Evolutionary conservation across 2,329 filamentous ascomycete species (phyloP), one percentile per base, ranked within the genome.

Genomic region (Botrytis cinerea): DNA sequence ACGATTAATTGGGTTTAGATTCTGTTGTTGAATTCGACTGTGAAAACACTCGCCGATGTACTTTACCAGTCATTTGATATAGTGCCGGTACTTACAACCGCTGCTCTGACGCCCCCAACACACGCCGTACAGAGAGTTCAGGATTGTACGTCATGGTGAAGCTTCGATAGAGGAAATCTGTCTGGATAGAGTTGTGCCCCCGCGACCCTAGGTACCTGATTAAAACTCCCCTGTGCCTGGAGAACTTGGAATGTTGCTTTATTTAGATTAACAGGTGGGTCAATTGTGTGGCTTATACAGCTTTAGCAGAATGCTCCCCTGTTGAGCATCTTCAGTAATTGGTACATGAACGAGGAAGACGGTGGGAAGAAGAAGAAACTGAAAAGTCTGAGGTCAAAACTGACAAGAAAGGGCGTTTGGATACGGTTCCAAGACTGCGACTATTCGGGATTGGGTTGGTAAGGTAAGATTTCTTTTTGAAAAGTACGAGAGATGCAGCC

Each of bases 231-330:
- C 57, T 60, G 69, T 71, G 43, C 69, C 69, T 46, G 69, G 57
- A 71, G 45, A 61, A 54, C 18, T 63, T 28, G 28, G 48, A 54
- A 54, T 64, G 70, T 57, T 64, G 35, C 70, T 66, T 71, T 71
- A 71, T 71, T 64, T 71, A 71, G 70, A 71, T 71, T 64, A 35
- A 57, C 0, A 1, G 43, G 60, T 64, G 60, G 59, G 25, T 71
- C 59, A 0, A 46, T n/a, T 51, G 35, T 45, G 70, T 71, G 70
- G 70, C 70, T 71, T 54, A 63, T 62, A 71, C 59, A 48, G 28
- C 57, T 61, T 63, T 48, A 28, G 32, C 40, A 12, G 67, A 46
- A 70, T 14, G 54, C 25, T 35, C 69, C 57, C 68, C 43, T 71
- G 69, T 45, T 46, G 40, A 63, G 38, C 32, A 63, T 63, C 57